Conservation (phyloP, 179 eudicot species). For the Patellifolia procumbens region DNA sequence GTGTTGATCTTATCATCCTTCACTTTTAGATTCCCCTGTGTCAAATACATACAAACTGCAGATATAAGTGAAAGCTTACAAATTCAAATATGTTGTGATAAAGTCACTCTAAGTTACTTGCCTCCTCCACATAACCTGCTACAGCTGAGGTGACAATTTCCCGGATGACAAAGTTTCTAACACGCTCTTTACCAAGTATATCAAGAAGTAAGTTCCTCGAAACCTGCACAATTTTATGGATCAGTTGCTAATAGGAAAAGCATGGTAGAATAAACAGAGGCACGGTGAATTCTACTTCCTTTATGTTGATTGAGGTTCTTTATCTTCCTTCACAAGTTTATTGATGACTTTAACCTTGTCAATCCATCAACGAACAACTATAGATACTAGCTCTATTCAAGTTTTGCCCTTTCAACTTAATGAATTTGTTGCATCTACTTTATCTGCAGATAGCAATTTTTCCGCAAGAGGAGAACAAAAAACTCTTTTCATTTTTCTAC, state of each 20-base stretch:
- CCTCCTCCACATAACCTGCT: constrained; percentile 66
- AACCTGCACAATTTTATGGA: constrained; percentile 43
- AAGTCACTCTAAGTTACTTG: constrained; percentile 30
- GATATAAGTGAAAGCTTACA: not conserved
- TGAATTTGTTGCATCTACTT: no score
- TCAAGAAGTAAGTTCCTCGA: constrained; percentile 62
- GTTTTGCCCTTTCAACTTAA: no score
- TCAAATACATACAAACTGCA: constrained; percentile 2
- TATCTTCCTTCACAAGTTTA: not conserved
- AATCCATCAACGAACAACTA: no score
- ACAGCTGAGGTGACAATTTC: constrained; percentile 70
- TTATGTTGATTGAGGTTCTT: not conserved
- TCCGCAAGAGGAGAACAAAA: no score
- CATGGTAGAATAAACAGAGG: not conserved
- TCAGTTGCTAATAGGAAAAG: constrained; percentile 5
- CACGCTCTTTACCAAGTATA: constrained; percentile 65
- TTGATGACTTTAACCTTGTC: no score
- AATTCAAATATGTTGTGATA: not conserved
- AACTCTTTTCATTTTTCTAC: no score
- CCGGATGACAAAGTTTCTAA: constrained; percentile 66
- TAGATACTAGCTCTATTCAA: no score
- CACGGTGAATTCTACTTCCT: not conserved
- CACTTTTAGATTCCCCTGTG: constrained; percentile 65
- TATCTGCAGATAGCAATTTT: no score
- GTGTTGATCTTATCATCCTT: constrained; percentile 73